A percentile compares a stretch with the other conserved stretches of the same genome.
phyloP scores from a whole-genome alignment of 108 stramenopile genomes.

The Hondaea fermentalgiana region DNA sequence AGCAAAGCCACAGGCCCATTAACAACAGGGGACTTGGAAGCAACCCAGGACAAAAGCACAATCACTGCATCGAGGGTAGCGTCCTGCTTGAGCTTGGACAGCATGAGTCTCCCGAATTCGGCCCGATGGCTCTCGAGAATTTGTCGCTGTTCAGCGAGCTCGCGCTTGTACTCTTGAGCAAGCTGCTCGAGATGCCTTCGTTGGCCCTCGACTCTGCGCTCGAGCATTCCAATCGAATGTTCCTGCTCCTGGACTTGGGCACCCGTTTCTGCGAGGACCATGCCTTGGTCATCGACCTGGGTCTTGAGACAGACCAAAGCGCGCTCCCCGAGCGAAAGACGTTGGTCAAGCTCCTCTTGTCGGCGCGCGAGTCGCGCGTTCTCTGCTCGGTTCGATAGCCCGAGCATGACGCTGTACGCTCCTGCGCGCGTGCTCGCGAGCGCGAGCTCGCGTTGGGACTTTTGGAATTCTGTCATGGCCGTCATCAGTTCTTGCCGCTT shows the following conservation, averaged over 20 bases:
- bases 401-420: neutral
- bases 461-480: neutral
- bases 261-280: neutral
- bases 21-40: neutral
- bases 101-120: neutral
- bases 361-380: neutral
- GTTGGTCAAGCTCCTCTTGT: neutral
- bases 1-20: neutral
- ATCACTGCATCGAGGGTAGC: neutral
- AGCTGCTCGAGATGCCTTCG: neutral
- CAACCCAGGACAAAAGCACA: neutral
- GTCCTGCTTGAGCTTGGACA: conserved; percentile 1
- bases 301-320: neutral
- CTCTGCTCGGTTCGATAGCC: neutral
- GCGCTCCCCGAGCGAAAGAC: neutral
- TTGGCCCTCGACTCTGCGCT: neutral
- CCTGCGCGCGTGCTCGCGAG: neutral
- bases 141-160: neutral
- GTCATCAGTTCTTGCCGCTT: too few relatives aligned
- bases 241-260: neutral
- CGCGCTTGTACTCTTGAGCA: neutral
- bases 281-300: neutral
- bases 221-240: neutral
- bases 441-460: neutral
- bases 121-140: neutral